phyloP scores from a whole-genome alignment of 1,139 yeast genomes.

The Scheffersomyces quercinus region DNA sequence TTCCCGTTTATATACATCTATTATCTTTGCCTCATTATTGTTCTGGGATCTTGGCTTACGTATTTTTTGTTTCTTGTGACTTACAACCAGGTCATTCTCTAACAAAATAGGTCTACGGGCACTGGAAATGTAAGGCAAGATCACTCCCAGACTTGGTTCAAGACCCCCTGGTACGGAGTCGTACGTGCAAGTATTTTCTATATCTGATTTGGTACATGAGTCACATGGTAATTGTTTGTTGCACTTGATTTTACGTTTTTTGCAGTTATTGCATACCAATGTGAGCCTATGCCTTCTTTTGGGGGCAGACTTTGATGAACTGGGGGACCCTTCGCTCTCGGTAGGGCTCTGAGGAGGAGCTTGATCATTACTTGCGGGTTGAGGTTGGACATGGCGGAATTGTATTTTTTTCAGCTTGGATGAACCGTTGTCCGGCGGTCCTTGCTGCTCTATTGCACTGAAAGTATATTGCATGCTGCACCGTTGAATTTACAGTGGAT shows the following conservation, averaged over 20 bases:
- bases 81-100: background rate
- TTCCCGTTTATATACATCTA: constrained; percentile 1
- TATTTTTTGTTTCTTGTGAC: background rate
- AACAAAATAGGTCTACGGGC: constrained; percentile 10
- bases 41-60: background rate
- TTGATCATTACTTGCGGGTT: no score
- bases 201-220: constrained; percentile 9
- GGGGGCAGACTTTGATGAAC: constrained; percentile 1
- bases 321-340: no score
- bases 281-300: constrained; percentile 9
- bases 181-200: constrained; percentile 5
- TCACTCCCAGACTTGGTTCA: background rate
- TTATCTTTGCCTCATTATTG: background rate
- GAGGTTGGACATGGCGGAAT: no score
- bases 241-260: constrained; percentile 11
- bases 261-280: constrained; percentile 10
- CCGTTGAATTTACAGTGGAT: no score
- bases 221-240: constrained; percentile 10
- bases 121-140: constrained; percentile 10
- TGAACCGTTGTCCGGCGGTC: no score
- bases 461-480: no score
- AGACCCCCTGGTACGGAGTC: background rate
- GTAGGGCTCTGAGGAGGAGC: no score
- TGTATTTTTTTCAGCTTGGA: no score
- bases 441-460: no score